phyloP scores from a whole-genome alignment of 2,329 filamentous ascomycete genomes.

The Epichloe brachyelytri region DNA sequence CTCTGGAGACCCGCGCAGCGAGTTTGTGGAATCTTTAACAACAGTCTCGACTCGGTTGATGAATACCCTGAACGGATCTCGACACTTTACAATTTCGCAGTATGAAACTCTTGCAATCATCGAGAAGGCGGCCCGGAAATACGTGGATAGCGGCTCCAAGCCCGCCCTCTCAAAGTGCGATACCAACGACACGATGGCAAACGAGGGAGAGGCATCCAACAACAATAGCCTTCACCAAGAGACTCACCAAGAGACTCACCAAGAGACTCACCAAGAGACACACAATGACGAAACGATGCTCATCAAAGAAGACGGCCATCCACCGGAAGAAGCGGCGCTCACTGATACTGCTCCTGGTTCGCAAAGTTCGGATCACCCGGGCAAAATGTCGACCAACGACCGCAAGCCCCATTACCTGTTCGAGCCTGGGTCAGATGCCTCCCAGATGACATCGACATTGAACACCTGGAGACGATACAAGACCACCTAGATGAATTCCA shows the following conservation, averaged over 20 bases:
- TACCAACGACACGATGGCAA: neutral
- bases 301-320: neutral
- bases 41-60: conserved; percentile 30
- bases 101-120: conserved; percentile 38
- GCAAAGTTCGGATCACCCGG: neutral
- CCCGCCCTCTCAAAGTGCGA: neutral
- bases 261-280: neutral
- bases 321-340: neutral
- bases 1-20: conserved; percentile 15
- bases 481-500: conserved; percentile 15
- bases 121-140: conserved; percentile 36
- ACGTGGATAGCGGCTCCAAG: conserved; percentile 23
- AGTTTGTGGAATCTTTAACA: conserved; percentile 22
- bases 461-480: conserved; percentile 20
- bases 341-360: too few species aligned
- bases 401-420: neutral
- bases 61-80: conserved; percentile 25
- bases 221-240: neutral
- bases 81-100: conserved; percentile 22
- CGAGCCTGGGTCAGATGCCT: conserved; percentile 9
- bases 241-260: neutral
- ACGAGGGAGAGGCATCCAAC: neutral
- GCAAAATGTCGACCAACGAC: too few species aligned
- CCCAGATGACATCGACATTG: conserved; percentile 39
- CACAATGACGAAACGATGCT: neutral